A percentile compares a stretch with the other conserved stretches of the same genome.
Evolutionary conservation across 1,284 basidiomycete species (phyloP).

Genomic region (Apiotrichum sp.): DNA sequence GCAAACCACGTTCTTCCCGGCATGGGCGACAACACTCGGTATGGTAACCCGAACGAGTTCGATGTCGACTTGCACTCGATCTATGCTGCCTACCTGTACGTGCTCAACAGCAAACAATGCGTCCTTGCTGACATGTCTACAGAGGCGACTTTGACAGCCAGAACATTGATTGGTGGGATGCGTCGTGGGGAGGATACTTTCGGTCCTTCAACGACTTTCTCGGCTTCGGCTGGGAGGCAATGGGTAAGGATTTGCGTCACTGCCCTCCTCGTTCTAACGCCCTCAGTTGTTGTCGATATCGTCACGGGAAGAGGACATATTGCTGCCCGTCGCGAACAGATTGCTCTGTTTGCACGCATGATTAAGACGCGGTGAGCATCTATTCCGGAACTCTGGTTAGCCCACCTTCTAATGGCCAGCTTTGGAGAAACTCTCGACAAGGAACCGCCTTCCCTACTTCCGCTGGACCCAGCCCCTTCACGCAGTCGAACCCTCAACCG

Average conservation of each 20-base stretch:
- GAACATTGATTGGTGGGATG: constrained; percentile 66
- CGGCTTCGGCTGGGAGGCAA: constrained; percentile 75
- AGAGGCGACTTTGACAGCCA: constrained; percentile 68
- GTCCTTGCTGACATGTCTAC: neutral
- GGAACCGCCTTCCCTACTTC: constrained; percentile 37
- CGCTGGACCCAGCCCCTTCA: constrained; percentile 49
- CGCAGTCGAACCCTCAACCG: constrained; percentile 53
- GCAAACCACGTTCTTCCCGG: neutral
- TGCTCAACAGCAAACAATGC: neutral
- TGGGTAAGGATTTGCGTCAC: constrained; percentile 42
- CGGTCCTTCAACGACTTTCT: constrained; percentile 74
- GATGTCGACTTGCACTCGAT: constrained; percentile 79
- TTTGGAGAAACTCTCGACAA: constrained; percentile 42
- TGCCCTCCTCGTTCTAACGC: neutral
- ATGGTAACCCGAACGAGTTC: constrained; percentile 70
- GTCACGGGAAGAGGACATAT: constrained; percentile 70
- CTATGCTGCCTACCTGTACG: constrained; percentile 69
- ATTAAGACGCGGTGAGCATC: constrained; percentile 40
- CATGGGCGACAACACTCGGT: constrained; percentile 38
- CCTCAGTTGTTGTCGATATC: constrained; percentile 60
- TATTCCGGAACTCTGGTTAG: neutral
- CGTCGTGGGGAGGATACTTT: constrained; percentile 74
- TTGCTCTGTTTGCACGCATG: constrained; percentile 50
- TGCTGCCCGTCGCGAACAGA: constrained; percentile 63
- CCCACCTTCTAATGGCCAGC: constrained; percentile 14